These are phyloP conservation scores for Saccharomyces pastorianus DNA, from an alignment of 1,139 yeast genomes.

Conservation along the genomic window DNA sequence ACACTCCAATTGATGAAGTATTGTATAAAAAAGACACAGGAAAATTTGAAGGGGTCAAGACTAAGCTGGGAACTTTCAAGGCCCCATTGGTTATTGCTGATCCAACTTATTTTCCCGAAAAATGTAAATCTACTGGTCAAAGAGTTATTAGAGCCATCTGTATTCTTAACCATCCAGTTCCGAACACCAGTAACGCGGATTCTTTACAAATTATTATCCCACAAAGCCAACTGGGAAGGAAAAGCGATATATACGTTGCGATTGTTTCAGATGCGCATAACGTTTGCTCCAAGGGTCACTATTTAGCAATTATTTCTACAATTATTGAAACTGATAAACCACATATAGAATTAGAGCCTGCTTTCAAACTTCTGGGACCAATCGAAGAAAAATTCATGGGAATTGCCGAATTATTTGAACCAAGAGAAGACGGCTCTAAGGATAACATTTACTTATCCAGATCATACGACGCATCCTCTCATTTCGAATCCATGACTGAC, in stretches of 20 bases:
- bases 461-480: conserved; percentile 91
- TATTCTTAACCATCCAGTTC: conserved; percentile 80
- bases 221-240: conserved; percentile 89
- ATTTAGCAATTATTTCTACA: conserved; percentile 88
- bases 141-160: conserved; percentile 93
- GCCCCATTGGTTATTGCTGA: conserved; percentile 96
- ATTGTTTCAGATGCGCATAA: conserved; percentile 84
- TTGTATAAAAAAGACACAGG: conserved; percentile 57
- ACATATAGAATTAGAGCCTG: conserved; percentile 87
- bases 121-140: conserved; percentile 76
- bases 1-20: conserved; percentile 88
- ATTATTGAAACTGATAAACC: conserved; percentile 91
- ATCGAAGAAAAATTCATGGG: conserved; percentile 86
- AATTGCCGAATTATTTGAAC: conserved; percentile 85
- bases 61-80: conserved; percentile 85
- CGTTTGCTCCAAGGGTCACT: conserved; percentile 85
- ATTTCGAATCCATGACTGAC: conserved; percentile 92
- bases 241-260: conserved; percentile 91
- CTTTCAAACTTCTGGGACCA: conserved; percentile 81
- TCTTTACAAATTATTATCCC: conserved; percentile 93
- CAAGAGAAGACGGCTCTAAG: conserved; percentile 69
- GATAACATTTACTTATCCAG: conserved; percentile 77
- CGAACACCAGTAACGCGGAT: conserved; percentile 75
- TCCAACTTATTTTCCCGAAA: conserved; percentile 94
- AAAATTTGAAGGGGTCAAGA: conserved; percentile 67